Percentiles rank a stretch among this genome's conserved stretches.
Evolutionary conservation across 768 basidiomycete genomes (phyloP).

Genomic region (Tulasnella sp.): DNA sequence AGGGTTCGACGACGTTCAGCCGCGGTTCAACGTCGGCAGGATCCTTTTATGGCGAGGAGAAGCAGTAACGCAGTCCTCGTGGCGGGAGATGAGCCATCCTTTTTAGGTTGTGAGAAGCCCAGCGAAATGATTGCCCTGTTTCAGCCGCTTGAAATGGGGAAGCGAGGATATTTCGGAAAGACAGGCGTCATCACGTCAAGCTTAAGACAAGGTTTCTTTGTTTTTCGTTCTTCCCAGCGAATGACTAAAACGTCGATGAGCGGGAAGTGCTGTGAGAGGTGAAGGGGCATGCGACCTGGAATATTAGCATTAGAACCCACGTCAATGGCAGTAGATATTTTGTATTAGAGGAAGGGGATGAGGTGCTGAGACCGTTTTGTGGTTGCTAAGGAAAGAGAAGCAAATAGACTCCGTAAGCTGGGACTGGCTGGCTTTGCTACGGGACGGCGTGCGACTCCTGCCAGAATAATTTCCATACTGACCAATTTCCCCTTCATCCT

Average conservation of each 20-base stretch:
- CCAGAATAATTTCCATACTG: not conserved
- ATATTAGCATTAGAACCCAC: not conserved
- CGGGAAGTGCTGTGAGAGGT: not conserved
- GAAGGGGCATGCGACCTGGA: not conserved
- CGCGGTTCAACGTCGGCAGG: not conserved
- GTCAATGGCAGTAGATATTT: not conserved
- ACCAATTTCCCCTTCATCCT: not conserved
- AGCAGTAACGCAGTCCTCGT: not conserved
- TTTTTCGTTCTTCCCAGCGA: not conserved
- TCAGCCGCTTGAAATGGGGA: not conserved
- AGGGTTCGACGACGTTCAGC: not conserved
- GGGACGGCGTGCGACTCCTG: not conserved
- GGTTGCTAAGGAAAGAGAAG: conserved; percentile 2
- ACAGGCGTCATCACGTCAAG: not conserved
- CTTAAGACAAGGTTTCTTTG: not conserved
- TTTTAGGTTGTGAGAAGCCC: not conserved
- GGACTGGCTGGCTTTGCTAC: not conserved
- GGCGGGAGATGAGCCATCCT: not conserved
- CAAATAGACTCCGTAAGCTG: not conserved
- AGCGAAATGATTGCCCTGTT: not conserved
- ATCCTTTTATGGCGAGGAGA: not conserved
- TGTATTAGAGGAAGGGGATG: not conserved
- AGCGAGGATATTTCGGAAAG: not conserved
- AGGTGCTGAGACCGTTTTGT: not conserved
- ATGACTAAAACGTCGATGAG: not conserved